Base-by-base conservation (phyloP, 495 filamentous ascomycete genomes). In the Penicillium paradoxum region DNA sequence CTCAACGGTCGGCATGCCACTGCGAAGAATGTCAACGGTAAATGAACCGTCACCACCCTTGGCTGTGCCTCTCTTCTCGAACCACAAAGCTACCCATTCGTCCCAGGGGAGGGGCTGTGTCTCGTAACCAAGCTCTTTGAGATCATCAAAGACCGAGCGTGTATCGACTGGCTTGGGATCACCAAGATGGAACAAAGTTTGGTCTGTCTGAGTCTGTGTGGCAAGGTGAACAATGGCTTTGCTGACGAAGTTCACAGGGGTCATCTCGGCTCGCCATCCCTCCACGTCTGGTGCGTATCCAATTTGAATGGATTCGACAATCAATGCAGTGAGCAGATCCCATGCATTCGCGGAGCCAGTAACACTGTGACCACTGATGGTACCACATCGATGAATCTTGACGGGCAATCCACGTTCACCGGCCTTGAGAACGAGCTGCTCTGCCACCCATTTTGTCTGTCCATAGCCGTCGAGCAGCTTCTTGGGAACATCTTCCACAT, bases 251-350 rank as follows among this genome's bases (percentile, higher is more conserved):
- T 88, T 83, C 2, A 84, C 84, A 0, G 84, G 84, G 2, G 84
- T 86, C 83, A 86, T 86, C 67, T 88, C 84, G 0, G 82, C 82
- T 24, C 80, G 78, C 83, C 84, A 87, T 45, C 81, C 83, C 32
- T 81, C 72, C 19, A 86, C 79, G 47, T 84, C 77, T 0, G 83
- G 83, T 4, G 76, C 76, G 47, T 77, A 78, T 18, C 83, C 83
- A 0, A 88, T 58, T 25, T 79, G 77, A 30, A 86, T 76, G 7
- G 83, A 86, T 57, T 88, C 84, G 2, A 88, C 82, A 19, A 87
- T 71, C 46, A 88, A 54, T 0, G 84, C 84, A 53, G 79, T 81
- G 11, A 88, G 68, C 6, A 88, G 71, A 75, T 87, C 84, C 68
- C 79, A 87, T 0, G 83, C 76, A 52, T 88, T 88, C 1, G 82